phyloP scores from a whole-genome alignment of 208 protist genomes.

The Trichomonas tenax region DNA sequence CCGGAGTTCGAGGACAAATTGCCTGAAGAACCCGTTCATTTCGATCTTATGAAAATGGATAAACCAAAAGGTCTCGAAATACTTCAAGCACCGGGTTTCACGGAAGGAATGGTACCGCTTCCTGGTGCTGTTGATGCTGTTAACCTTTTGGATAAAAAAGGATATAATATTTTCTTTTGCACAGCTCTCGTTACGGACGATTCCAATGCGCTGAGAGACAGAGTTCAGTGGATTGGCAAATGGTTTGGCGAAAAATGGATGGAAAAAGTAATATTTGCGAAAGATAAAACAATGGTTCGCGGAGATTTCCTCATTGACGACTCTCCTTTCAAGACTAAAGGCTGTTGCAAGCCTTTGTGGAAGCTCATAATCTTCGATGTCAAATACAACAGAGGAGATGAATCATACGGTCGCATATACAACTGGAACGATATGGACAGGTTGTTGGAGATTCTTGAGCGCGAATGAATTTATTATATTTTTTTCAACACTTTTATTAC shows the following conservation, averaged over 20 bases:
- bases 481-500: no score
- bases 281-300: neutral
- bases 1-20: neutral
- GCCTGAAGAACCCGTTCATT: neutral
- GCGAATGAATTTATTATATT: neutral
- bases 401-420: neutral
- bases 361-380: neutral
- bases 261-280: neutral
- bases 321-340: neutral
- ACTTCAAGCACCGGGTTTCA: neutral
- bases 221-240: slow-evolving; percentile 5
- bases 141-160: neutral
- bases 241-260: slow-evolving; percentile 5
- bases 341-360: neutral
- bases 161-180: slow-evolving; percentile 5
- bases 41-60: neutral
- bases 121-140: neutral
- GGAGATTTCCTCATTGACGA: neutral
- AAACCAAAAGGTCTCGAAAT: neutral
- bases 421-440: neutral
- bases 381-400: neutral
- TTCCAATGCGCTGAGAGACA: neutral
- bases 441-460: neutral
- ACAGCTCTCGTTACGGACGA: neutral
- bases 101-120: neutral